Conservation (phyloP, 2,329 filamentous ascomycete genomes). For the Neodidymelliopsis sp. region DNA sequence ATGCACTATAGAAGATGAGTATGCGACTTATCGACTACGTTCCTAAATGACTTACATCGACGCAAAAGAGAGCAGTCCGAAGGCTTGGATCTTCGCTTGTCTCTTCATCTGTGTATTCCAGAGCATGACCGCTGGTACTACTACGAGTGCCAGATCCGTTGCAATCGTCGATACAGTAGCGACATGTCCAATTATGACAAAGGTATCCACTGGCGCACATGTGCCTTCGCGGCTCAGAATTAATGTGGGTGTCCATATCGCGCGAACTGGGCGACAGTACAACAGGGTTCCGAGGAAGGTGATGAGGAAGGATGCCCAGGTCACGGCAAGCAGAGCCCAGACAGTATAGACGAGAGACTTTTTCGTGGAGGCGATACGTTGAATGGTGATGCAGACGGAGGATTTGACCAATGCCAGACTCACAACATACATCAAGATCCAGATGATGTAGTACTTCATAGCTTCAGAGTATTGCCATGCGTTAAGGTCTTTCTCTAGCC, state of each 20-base stretch:
- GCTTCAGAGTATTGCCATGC: conserved; percentile 28
- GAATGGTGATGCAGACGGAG: conserved; percentile 34
- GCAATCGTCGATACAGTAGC: conserved; percentile 30
- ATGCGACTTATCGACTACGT: neutral
- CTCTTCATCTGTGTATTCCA: conserved; percentile 37
- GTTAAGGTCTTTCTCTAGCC: conserved; percentile 28
- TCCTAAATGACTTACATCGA: conserved; percentile 20
- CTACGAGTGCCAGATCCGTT: conserved; percentile 30
- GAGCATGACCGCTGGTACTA: conserved; percentile 30
- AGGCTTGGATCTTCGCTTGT: conserved; percentile 30
- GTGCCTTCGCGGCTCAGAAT: conserved; percentile 21
- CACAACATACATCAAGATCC: conserved; percentile 35
- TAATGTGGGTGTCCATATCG: conserved; percentile 25
- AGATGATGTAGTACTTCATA: conserved; percentile 36
- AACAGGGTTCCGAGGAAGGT: conserved; percentile 30
- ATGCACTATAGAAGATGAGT: conserved; percentile 5
- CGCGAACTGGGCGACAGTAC: conserved; percentile 27
- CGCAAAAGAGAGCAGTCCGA: conserved; percentile 30
- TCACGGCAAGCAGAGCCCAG: conserved; percentile 24
- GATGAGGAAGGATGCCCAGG: conserved; percentile 31
- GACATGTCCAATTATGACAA: conserved; percentile 31
- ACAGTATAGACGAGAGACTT: conserved; percentile 25
- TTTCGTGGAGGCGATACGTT: conserved; percentile 32
- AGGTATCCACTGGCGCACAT: conserved; percentile 27
- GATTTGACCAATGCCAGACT: conserved; percentile 35